These are phyloP conservation scores for Myriangium duriaei DNA, from an alignment of 2,329 filamentous ascomycete genomes.

Conservation along the genomic window DNA sequence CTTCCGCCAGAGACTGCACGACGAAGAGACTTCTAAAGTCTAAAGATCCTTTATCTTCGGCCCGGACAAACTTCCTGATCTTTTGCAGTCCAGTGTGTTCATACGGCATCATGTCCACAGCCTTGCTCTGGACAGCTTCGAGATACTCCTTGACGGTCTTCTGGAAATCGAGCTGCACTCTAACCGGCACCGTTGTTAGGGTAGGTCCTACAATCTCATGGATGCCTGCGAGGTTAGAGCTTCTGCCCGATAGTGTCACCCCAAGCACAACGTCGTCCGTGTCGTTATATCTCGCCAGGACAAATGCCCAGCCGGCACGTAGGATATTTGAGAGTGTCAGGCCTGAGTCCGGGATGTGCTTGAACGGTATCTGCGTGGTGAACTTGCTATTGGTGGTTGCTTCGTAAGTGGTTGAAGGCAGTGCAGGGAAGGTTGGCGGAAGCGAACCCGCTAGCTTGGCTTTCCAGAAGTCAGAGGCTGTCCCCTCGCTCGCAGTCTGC, in stretches of 20 bases:
- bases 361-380: background rate
- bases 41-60: constrained; percentile 8
- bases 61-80: background rate
- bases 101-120: background rate
- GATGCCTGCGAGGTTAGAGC: background rate
- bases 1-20: constrained; percentile 1
- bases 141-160: background rate
- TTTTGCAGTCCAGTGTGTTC: constrained; percentile 3
- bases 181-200: constrained; percentile 1
- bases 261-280: constrained; percentile 1
- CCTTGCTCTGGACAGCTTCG: background rate
- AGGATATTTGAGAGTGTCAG: constrained; percentile 11
- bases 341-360: too few species aligned
- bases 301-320: constrained; percentile 2
- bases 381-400: background rate
- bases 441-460: background rate
- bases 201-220: background rate
- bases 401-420: constrained; percentile 12
- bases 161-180: background rate
- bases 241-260: background rate
- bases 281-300: background rate
- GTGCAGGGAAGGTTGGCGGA: background rate
- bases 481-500: constrained; percentile 13
- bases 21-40: background rate
- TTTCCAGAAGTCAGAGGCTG: constrained; percentile 13